phyloP scores from a whole-genome alignment of 2,329 filamentous ascomycete genomes.

The Sclerotinia nivalis region DNA sequence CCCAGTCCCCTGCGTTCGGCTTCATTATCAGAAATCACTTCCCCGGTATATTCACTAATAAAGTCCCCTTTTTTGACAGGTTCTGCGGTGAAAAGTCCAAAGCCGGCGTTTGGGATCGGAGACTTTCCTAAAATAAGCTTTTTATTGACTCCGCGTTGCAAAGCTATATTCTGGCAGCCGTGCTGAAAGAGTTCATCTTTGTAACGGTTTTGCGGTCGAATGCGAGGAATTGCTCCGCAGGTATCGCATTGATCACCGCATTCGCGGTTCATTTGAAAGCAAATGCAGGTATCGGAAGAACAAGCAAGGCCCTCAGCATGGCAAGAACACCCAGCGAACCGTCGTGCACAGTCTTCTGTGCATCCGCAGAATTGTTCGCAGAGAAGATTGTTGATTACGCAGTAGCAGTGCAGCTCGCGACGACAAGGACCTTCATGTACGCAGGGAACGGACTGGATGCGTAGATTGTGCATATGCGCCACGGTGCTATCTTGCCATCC shows the following conservation, averaged over 20 bases:
- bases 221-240: constrained; percentile 68
- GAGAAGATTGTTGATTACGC: constrained; percentile 59
- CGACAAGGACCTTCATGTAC: constrained; percentile 68
- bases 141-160: constrained; percentile 69
- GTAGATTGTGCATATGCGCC: constrained; percentile 37
- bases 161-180: constrained; percentile 69
- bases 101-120: constrained; percentile 66
- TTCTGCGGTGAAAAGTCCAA: constrained; percentile 67
- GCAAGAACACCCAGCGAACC: constrained; percentile 69
- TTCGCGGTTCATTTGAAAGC: constrained; percentile 71
- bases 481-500: constrained; percentile 35
- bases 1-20: constrained; percentile 39
- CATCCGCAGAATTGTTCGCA: constrained; percentile 75
- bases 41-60: constrained; percentile 78
- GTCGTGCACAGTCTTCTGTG: constrained; percentile 60
- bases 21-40: constrained; percentile 56
- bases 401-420: constrained; percentile 55
- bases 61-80: constrained; percentile 59
- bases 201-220: constrained; percentile 67
- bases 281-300: constrained; percentile 64
- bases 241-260: constrained; percentile 74
- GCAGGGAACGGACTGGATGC: constrained; percentile 55
- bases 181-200: constrained; percentile 56
- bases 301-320: constrained; percentile 61
- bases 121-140: constrained; percentile 69